Conservation (phyloP, 2,329 filamentous ascomycete species). For the Mollisia scopiformis region DNA sequence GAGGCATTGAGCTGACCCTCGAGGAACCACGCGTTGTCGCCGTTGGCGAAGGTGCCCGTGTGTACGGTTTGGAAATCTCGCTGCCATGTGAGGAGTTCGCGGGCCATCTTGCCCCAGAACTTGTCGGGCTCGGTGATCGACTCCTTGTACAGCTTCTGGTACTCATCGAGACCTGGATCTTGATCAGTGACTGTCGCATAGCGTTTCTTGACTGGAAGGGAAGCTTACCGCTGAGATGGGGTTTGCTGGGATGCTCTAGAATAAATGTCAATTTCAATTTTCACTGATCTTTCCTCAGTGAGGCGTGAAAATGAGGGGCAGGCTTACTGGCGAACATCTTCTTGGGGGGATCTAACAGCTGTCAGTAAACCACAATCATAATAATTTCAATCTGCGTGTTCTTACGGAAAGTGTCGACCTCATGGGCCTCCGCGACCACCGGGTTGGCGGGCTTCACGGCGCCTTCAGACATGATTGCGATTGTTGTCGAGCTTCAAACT, state of each 20-base stretch:
- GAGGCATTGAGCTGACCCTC: conserved; percentile 94
- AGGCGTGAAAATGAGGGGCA: background rate
- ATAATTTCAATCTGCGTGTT: conserved; percentile 7
- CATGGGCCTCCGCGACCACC: conserved; percentile 75
- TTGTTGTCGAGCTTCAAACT: conserved; percentile 1
- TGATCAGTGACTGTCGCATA: background rate
- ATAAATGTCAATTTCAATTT: conserved; percentile 35
- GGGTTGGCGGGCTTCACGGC: conserved; percentile 46
- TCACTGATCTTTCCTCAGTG: background rate
- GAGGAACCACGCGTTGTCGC: conserved; percentile 92
- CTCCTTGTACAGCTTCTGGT: conserved; percentile 72
- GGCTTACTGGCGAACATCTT: conserved; percentile 70
- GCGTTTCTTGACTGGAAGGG: background rate
- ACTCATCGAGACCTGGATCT: conserved; percentile 62
- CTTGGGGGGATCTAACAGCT: conserved; percentile 58
- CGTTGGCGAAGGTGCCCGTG: conserved; percentile 73
- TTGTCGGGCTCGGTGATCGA: conserved; percentile 87
- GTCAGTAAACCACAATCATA: conserved; percentile 21
- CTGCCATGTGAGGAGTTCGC: conserved; percentile 88
- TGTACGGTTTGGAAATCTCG: conserved; percentile 90
- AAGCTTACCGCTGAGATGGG: conserved; percentile 65
- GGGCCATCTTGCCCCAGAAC: conserved; percentile 87
- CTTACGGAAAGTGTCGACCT: conserved; percentile 75
- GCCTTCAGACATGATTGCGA: conserved; percentile 48
- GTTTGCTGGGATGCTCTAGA: conserved; percentile 70